These are phyloP conservation scores for Solanum hybrid DNA, from an alignment of 305 asterid species.

Conservation along the genomic window DNA sequence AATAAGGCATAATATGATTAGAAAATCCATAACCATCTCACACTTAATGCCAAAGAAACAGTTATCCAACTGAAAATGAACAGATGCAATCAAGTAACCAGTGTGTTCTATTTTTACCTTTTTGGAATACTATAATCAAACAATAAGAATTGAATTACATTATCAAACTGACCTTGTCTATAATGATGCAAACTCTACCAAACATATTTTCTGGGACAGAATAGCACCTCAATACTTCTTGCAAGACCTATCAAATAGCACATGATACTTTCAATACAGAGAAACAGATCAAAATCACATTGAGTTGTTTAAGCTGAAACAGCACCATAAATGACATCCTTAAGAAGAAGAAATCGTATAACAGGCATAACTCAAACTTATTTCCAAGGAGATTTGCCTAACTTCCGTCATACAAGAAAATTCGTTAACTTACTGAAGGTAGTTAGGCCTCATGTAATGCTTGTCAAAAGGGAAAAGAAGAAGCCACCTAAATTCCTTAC, in stretches of 20 bases:
- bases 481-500: not conserved
- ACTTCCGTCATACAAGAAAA: not conserved
- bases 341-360: not conserved
- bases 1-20: not conserved
- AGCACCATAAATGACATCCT: not conserved
- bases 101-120: not conserved
- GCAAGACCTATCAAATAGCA: conserved; percentile 59
- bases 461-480: not conserved
- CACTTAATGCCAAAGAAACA: not conserved
- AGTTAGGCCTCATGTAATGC: not conserved
- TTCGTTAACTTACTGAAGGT: not conserved
- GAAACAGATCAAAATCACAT: not conserved
- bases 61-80: not conserved
- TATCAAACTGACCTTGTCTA: conserved; percentile 73
- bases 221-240: conserved; percentile 71
- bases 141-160: not conserved
- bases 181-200: conserved; percentile 77
- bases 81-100: not conserved
- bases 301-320: not conserved
- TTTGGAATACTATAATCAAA: not conserved
- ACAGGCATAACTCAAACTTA: not conserved
- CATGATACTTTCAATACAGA: not conserved
- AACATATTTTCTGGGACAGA: conserved; percentile 65
- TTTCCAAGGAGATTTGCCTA: not conserved
- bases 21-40: not conserved